phyloP scores from a whole-genome alignment of 352 stramenopile species.

The Globisporangium heterothallicum region DNA sequence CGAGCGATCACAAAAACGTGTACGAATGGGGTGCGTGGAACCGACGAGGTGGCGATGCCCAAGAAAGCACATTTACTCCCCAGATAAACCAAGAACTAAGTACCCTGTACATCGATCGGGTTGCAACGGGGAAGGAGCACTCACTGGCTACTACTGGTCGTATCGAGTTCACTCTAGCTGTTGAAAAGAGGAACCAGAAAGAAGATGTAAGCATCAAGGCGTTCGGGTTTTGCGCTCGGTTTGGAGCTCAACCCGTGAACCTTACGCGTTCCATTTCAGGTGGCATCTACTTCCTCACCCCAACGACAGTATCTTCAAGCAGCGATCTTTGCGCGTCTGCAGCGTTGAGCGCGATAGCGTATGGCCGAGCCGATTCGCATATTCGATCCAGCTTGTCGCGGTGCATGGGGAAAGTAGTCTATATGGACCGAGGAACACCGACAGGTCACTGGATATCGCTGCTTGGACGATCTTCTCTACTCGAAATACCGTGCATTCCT shows the following conservation, averaged over 20 bases:
- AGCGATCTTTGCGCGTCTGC: conserved; percentile 8
- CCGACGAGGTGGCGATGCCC: conserved; percentile 32
- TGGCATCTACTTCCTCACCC: conserved; percentile 17
- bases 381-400: conserved; percentile 35
- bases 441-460: conserved; percentile 56
- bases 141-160: conserved; percentile 42
- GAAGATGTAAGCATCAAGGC: conserved; percentile 23
- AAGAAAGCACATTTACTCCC: conserved; percentile 52
- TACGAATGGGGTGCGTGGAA: conserved; percentile 74
- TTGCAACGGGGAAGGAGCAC: conserved; percentile 57
- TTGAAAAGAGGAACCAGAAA: conserved; percentile 23
- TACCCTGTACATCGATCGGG: conserved; percentile 34
- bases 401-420: conserved; percentile 45
- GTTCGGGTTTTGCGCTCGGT: conserved; percentile 43
- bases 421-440: conserved; percentile 49
- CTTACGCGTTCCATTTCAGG: conserved; percentile 38
- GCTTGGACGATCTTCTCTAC: conserved; percentile 20
- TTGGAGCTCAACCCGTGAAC: conserved; percentile 39
- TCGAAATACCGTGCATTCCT: conserved; percentile 58
- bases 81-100: conserved; percentile 41
- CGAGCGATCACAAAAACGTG: conserved; percentile 33
- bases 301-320: conserved; percentile 3
- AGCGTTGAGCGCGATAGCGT: conserved; percentile 29
- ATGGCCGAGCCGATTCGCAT: conserved; percentile 41
- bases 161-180: conserved; percentile 38